These are phyloP conservation scores for Lachancea dasiensis DNA, from an alignment of 805 yeast species.

Conservation along the genomic window DNA sequence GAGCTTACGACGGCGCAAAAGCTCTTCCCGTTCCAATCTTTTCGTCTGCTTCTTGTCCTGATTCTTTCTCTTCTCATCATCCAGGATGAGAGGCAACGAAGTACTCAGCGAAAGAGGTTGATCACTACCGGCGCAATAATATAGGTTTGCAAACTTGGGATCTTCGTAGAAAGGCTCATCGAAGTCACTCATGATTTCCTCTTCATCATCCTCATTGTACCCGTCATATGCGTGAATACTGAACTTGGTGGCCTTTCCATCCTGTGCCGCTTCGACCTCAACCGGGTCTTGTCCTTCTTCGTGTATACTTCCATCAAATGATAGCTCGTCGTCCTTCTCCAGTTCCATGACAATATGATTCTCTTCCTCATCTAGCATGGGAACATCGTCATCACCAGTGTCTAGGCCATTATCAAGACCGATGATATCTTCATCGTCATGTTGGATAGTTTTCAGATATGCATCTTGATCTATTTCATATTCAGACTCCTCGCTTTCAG, in stretches of 20 bases:
- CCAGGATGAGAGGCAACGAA: slow-evolving; percentile 28
- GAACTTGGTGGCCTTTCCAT: slow-evolving; percentile 13
- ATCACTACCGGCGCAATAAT: slow-evolving; percentile 30
- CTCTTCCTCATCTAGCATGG: slow-evolving; percentile 30
- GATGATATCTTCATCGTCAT: slow-evolving; percentile 30
- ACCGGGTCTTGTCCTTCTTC: slow-evolving; percentile 31
- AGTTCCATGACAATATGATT: slow-evolving; percentile 28
- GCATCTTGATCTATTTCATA: slow-evolving; percentile 31
- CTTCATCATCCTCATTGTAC: slow-evolving; percentile 29
- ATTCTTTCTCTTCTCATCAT: slow-evolving; percentile 26
- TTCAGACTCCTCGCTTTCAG: slow-evolving; percentile 33
- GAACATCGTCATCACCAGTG: slow-evolving; percentile 30
- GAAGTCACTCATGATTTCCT: slow-evolving; percentile 31
- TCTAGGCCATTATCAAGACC: slow-evolving; percentile 30
- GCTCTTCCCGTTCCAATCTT: slow-evolving; percentile 27
- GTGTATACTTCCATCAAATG: slow-evolving; percentile 32
- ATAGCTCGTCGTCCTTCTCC: slow-evolving; percentile 28
- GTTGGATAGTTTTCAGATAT: slow-evolving; percentile 27
- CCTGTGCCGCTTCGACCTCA: slow-evolving; percentile 15
- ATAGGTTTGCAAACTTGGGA: slow-evolving; percentile 32
- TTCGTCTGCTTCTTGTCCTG: slow-evolving; percentile 26
- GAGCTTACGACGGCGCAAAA: slow-evolving; percentile 25
- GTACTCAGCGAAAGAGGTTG: slow-evolving; percentile 31
- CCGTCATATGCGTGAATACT: slow-evolving; percentile 5
- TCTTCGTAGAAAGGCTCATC: slow-evolving; percentile 40